Base-by-base conservation (phyloP, 306 rosid species). In the Prosopis cineraria region DNA sequence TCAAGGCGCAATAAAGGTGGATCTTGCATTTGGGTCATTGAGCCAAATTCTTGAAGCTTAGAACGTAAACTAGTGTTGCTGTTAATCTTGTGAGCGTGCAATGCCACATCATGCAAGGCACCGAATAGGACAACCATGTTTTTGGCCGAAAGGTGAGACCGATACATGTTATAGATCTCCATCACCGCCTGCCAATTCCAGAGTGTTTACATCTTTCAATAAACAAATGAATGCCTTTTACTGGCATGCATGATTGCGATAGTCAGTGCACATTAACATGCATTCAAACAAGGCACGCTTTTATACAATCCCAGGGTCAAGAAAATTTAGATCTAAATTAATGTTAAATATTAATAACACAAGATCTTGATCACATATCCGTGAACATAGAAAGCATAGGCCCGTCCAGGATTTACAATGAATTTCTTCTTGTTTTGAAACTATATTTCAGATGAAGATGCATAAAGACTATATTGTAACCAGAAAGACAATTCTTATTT, bases 11-110 rank as follows among this genome's bases (percentile, higher is more conserved):
- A 82, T 64, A 96, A 79, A 11, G 99, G 99, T 43, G 99, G 99
- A 74, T 96, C 99, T 85, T 93, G 99, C 98, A 96, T 96, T 87
- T 96, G 98, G 53, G 97, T 90, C 83, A 96, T 68, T 24, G 99
- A 67, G 68, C 94, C 94, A 77, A 91, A 89, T 81, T 96, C 99
- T 81, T 85, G 98, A 69, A 96, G 94, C 91, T 85, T 93, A 74
- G 97, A 85, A 55, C 98, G 98, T 69, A 93, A 66, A 20, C 76
- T 29, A 67, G 71, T 53, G 64, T 89, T 71, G 74, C 81, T 70
- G 80, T 96, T 93, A 30, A 96, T 89, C 78, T 77, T 84, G 81
- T 93, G 96, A 33, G 99, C 96, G 48, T 93, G 97, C 41, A 88
- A 74, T 47, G 97, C 97, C 73, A 93, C 85, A 64, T 85, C 80